A percentile compares a stretch with the other conserved stretches of the same genome.
Evolutionary conservation across 169 alveolate species (phyloP).

Genomic region (Plasmodium relictum): DNA sequence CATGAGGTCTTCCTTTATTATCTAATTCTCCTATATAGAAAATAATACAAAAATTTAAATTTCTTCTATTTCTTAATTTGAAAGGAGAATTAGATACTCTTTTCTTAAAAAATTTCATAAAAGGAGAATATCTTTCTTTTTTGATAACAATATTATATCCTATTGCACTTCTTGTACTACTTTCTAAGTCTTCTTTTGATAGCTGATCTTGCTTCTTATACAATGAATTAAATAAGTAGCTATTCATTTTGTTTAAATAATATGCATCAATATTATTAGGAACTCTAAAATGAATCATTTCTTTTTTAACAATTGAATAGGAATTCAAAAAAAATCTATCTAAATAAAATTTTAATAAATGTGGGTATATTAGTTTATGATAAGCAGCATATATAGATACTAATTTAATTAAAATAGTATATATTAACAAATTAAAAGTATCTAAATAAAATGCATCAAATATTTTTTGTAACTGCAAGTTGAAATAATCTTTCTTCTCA

Average conservation of each 20-base stretch:
- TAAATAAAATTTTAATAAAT: constrained; percentile 53
- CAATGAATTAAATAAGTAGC: constrained; percentile 57
- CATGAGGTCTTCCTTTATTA: constrained; percentile 89
- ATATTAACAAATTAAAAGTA: constrained; percentile 37
- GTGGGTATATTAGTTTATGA: constrained; percentile 68
- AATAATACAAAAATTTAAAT: constrained; percentile 18
- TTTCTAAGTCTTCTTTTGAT: constrained; percentile 51
- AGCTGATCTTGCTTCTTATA: constrained; percentile 45
- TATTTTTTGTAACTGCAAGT: constrained; percentile 31
- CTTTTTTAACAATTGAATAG: constrained; percentile 53
- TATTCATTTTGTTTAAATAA: constrained; percentile 60
- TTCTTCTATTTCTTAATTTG: not conserved
- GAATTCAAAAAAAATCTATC: constrained; percentile 46
- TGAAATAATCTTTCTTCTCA: constrained; percentile 63
- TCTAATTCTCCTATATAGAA: constrained; percentile 91
- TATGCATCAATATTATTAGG: constrained; percentile 76
- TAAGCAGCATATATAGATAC: constrained; percentile 64
- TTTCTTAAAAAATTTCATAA: constrained; percentile 24
- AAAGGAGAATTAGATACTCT: constrained; percentile 10
- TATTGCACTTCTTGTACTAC: constrained; percentile 75
- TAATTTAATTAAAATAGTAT: constrained; percentile 15
- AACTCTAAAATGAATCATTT: constrained; percentile 69
- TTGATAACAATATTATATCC: constrained; percentile 76
- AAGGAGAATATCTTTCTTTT: constrained; percentile 47
- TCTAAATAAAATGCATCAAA: constrained; percentile 29